Evolutionary conservation across 768 basidiomycete genomes (phyloP).

Genomic region (Suillus lakei): DNA sequence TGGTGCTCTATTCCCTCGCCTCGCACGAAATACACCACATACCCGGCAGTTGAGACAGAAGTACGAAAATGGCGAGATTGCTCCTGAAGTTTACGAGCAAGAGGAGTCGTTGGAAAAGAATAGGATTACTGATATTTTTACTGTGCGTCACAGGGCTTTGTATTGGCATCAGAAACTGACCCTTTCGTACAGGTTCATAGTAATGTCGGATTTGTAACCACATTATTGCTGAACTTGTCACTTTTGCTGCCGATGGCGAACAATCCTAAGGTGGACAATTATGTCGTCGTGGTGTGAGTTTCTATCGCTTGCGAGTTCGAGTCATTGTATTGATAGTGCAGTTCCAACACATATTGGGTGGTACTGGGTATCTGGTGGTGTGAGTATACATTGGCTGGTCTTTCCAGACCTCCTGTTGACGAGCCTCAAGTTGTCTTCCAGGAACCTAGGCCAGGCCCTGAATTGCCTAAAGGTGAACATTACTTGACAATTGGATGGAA

Average conservation of each 20-base stretch:
- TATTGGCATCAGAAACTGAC: not conserved
- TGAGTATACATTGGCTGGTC: slow-evolving; percentile 38
- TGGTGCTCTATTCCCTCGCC: slow-evolving; percentile 76
- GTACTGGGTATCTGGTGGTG: slow-evolving; percentile 89
- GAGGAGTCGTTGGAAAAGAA: slow-evolving; percentile 87
- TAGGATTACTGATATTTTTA: slow-evolving; percentile 82
- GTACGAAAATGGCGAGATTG: slow-evolving; percentile 63
- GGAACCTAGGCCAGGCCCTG: slow-evolving; percentile 78
- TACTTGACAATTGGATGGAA: slow-evolving; percentile 89
- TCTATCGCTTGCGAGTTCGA: not conserved
- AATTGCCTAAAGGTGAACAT: slow-evolving; percentile 74
- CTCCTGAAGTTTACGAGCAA: slow-evolving; percentile 64
- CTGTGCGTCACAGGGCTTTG: slow-evolving; percentile 47
- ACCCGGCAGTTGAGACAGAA: slow-evolving; percentile 57
- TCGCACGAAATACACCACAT: slow-evolving; percentile 77
- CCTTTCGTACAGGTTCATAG: slow-evolving; percentile 60
- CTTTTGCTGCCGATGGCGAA: slow-evolving; percentile 61
- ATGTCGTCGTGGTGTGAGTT: slow-evolving; percentile 70
- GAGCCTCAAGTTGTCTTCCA: slow-evolving; percentile 72
- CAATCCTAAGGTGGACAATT: slow-evolving; percentile 74
- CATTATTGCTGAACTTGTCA: slow-evolving; percentile 70
- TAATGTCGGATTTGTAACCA: slow-evolving; percentile 74
- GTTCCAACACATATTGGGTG: slow-evolving; percentile 79
- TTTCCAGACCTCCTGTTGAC: slow-evolving; percentile 6
- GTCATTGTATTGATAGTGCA: slow-evolving; percentile 25